Evolutionary conservation across 768 basidiomycete genomes (phyloP), one percentile per base, ranked within the genome.

Genomic region (Mycena rebaudengoi): DNA sequence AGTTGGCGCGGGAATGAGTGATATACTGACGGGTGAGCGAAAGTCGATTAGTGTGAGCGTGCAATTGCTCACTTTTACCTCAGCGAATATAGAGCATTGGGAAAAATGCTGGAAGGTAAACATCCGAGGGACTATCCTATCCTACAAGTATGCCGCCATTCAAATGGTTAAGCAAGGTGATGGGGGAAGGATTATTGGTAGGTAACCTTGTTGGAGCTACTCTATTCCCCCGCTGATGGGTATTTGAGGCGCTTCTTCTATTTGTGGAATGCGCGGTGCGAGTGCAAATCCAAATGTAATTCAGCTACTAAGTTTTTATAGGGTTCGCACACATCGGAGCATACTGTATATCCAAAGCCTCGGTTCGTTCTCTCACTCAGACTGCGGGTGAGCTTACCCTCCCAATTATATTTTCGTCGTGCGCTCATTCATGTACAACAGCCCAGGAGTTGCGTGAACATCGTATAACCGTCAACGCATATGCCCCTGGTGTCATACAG

Each of bases 161-260:
- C 76, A 79, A 61, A 83, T 83, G 83, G 71, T 84, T 48, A 74
- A 76, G 28, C 83, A 80, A 64, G 81, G 79, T 7, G 65, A 45
- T 7, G 79, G 80, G 12, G 82, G 82, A 1, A 71, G 82, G 16
- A 82, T 84, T 16, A 75, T 84, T 12, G 80, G 82, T 67, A 67
- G 60, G 33, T 44, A 28, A 25, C 45, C 4, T 21, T 14, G 8
- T 4, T 44, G 3, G 23, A 10, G 6, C 35, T 32, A 12, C 20
- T 35, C 6, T n/a, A 21, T 52, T 32, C 35, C 23, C 61, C 56
- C n/a, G n/a, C n/a, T n/a, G n/a, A n/a, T n/a, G n/a, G n/a, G n/a
- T n/a, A n/a, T n/a, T 62, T 14, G 74, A 56, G 83, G 80, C 28
- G 78, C 76, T 3, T 73, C 71, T 1, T 80, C 80, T 1, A 43